Evolutionary conservation across 1,139 yeast species (phyloP).

Genomic region (Kurtzmaniella quercitrusa): DNA sequence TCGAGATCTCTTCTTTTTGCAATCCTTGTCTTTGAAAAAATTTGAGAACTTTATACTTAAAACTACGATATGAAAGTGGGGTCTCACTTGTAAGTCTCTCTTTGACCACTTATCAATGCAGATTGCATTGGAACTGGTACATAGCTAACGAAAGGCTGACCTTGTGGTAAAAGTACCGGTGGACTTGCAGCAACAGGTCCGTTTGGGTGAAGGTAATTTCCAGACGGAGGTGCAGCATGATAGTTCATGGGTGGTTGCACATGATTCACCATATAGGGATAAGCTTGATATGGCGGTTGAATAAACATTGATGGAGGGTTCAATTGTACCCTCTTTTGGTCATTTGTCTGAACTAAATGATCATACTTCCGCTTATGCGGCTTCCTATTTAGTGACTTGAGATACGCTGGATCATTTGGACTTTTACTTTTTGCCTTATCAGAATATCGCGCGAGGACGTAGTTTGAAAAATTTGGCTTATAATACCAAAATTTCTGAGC

Average conservation of each 20-base stretch:
- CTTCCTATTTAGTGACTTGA: constrained; percentile 11
- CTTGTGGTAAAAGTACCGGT: background rate
- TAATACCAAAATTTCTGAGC: constrained; percentile 20
- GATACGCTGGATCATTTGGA: constrained; percentile 24
- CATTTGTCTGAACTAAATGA: background rate
- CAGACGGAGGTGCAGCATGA: background rate
- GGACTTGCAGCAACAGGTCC: background rate
- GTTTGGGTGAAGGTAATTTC: background rate
- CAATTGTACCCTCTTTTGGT: background rate
- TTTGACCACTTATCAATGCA: background rate
- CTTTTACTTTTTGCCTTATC: constrained; percentile 11
- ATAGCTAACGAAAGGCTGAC: background rate
- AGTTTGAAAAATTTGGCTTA: constrained; percentile 19
- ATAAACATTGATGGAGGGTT: background rate
- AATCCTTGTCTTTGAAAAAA: too few species aligned
- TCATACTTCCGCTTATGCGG: background rate
- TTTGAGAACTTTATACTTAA: too few species aligned
- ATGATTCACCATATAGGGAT: background rate
- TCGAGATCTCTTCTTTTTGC: too few species aligned
- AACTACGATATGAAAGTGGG: too few species aligned
- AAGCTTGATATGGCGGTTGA: background rate
- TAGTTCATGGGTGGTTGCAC: background rate
- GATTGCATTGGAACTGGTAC: background rate
- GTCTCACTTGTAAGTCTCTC: background rate
- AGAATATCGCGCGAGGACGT: constrained; percentile 21